These are phyloP conservation scores for Eucalyptus regnans DNA, from an alignment of 345 rosid species.

Conservation along the genomic window DNA sequence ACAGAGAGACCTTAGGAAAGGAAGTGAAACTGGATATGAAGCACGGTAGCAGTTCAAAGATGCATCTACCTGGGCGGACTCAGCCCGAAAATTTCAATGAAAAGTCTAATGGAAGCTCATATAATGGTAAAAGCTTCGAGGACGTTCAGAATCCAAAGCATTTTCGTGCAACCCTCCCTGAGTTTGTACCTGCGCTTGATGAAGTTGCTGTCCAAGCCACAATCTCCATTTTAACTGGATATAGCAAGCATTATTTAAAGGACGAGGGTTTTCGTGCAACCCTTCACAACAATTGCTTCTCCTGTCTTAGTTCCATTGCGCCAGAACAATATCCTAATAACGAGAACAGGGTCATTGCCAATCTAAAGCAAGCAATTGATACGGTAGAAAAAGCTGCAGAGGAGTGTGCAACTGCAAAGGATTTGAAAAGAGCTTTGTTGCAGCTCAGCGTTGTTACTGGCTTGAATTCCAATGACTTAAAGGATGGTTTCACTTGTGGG, in stretches of 20 bases:
- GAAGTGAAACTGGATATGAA: not conserved
- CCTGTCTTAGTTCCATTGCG: constrained; percentile 14
- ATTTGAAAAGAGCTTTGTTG: constrained; percentile 39
- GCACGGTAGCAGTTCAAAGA: not conserved
- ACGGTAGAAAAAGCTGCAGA: constrained; percentile 30
- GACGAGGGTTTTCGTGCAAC: constrained; percentile 19
- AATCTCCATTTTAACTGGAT: constrained; percentile 41
- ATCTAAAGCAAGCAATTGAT: constrained; percentile 37
- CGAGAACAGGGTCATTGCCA: constrained; percentile 30
- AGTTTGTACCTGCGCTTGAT: constrained; percentile 36
- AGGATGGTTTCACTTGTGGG: constrained; percentile 34
- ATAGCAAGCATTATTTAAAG: constrained; percentile 25
- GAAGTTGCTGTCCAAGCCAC: constrained; percentile 51
- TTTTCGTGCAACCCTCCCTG: not conserved
- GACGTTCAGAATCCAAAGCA: constrained; percentile 3
- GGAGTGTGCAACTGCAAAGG: constrained; percentile 20
- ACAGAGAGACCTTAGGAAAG: constrained; percentile 1
- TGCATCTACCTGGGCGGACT: constrained; percentile 2
- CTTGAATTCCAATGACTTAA: constrained; percentile 23
- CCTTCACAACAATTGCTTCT: constrained; percentile 29
- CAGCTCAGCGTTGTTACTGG: constrained; percentile 45
- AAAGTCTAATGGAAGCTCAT: constrained; percentile 9
- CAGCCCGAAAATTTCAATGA: constrained; percentile 1
- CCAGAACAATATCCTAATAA: not conserved
- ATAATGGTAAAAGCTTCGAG: constrained; percentile 3